Percentiles rank a stretch among this genome's conserved stretches.
Conservation (phyloP, 176 grass and related monocot genomes). For the Avena sativa region DNA sequence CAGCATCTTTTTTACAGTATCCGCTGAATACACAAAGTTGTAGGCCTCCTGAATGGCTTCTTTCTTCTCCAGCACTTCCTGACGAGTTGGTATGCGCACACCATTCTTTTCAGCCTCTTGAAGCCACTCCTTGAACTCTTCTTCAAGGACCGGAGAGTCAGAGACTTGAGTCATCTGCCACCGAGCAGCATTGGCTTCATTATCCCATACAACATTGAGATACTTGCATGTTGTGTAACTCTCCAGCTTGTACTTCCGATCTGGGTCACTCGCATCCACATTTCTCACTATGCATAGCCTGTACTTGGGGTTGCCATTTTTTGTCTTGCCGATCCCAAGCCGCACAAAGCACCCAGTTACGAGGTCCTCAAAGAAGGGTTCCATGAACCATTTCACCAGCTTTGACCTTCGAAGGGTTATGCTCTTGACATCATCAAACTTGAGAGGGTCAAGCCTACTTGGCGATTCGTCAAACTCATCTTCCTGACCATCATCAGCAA, state of each 20-base stretch:
- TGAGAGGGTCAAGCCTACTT: slow-evolving; percentile 61
- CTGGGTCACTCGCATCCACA: slow-evolving; percentile 80
- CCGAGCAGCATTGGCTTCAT: slow-evolving; percentile 66
- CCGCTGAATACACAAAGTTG: slow-evolving; percentile 81
- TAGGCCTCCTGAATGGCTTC: slow-evolving; percentile 68
- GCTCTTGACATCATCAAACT: slow-evolving; percentile 76
- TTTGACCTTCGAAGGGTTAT: slow-evolving; percentile 86
- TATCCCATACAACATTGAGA: slow-evolving; percentile 84
- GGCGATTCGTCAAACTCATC: slow-evolving; percentile 83
- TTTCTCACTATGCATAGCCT: slow-evolving; percentile 88
- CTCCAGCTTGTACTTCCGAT: slow-evolving; percentile 77
- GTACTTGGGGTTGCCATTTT: slow-evolving; percentile 66
- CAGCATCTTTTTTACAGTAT: slow-evolving; percentile 79
- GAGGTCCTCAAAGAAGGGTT: slow-evolving; percentile 93
- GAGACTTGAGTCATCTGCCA: slow-evolving; percentile 96
- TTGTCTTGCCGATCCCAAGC: slow-evolving; percentile 83
- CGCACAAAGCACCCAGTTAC: slow-evolving; percentile 82
- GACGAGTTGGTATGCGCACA: slow-evolving; percentile 69
- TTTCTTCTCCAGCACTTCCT: slow-evolving; percentile 94
- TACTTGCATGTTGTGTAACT: slow-evolving; percentile 78
- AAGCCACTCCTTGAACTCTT: slow-evolving; percentile 94
- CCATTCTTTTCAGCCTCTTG: slow-evolving; percentile 71
- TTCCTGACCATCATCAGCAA: slow-evolving; percentile 57
- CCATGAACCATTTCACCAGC: slow-evolving; percentile 97
- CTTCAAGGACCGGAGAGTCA: slow-evolving; percentile 60